A percentile compares a stretch with the other conserved stretches of the same genome.
Conservation (phyloP, 768 basidiomycete genomes). For the Boletus huronensis region DNA sequence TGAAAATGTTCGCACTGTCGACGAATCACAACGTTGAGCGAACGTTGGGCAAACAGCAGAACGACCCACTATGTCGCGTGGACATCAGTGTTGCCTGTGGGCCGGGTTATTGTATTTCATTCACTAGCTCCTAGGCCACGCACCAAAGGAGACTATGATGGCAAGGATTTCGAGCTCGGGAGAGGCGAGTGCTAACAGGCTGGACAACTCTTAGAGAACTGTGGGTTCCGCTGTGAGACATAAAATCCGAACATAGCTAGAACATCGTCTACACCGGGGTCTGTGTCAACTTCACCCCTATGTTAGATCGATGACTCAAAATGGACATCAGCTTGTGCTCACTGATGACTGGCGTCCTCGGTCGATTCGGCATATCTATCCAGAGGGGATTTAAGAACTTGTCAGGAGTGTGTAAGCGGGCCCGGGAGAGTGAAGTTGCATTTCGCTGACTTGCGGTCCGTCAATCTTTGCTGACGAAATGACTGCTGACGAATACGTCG, state of each 20-base stretch:
- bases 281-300: conserved; percentile 64
- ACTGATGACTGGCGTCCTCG: conserved; percentile 65
- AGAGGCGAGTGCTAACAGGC: conserved; percentile 73
- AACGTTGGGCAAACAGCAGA: neutral
- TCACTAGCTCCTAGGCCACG: conserved; percentile 15
- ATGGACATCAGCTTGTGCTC: conserved; percentile 22
- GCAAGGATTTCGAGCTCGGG: conserved; percentile 81
- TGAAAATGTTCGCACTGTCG: conserved; percentile 66
- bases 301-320: conserved; percentile 1
- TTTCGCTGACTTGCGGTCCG: neutral
- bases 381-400: neutral
- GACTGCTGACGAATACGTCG: neutral
- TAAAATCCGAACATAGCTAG: conserved; percentile 61
- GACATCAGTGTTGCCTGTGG: conserved; percentile 67
- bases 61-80: conserved; percentile 52
- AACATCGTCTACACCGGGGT: conserved; percentile 83
- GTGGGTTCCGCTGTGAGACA: neutral
- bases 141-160: conserved; percentile 74
- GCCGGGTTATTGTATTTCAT: neutral
- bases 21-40: neutral
- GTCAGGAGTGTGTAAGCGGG: neutral
- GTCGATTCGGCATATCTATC: conserved; percentile 19
- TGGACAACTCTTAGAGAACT: conserved; percentile 26
- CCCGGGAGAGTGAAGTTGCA: neutral
- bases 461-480: neutral